Base-by-base conservation (phyloP, 2,329 filamentous ascomycete species). In the Pseudogymnoascus verrucosus region DNA sequence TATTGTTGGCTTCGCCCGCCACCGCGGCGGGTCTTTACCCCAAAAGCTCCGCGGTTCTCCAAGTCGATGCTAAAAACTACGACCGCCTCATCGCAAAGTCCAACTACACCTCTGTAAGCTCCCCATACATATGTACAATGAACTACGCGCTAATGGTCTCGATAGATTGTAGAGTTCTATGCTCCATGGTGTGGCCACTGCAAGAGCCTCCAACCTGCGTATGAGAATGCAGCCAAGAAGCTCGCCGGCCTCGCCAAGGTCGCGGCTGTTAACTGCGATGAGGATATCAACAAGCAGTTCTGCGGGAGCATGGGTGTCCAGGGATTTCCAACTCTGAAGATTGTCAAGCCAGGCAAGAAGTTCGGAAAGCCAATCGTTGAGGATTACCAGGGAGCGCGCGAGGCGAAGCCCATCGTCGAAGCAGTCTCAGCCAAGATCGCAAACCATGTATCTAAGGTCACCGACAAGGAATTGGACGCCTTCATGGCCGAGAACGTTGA, bases 131-230 rank as follows among this genome's bases (percentile, higher is more conserved):
- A 59, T 66, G 62, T 42, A 57, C 57, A 59, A 61, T 67, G 67
- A 62, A 69, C 51, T 66, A 37, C 64, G 65, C 63, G 65, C 64
- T 62, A 40, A 65, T 61, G 68, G 68, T 61, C 37, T 23, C 7
- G 19, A 39, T 68, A 87, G 82, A 82, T 86, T 54, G 78, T 86
- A 74, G 91, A 93, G 78, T 98, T 98, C 82, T 98, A 96, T 73
- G 93, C 93, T 7, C 93, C 93, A 23, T 98, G 93, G 93, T 98
- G 95, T 72, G 95, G 93, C 44, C 95, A 98, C 78, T 99, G 95
- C 80, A 84, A 96, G 78, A 97, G 89, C 78, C 88, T 99, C 72
- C 93, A 97, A 78, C 93, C 93, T 2, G 90, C 91, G 51, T 99
- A 95, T 78, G 93, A 98, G 76, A 96, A 96, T 77, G 93, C 88